Evolutionary conservation across 768 basidiomycete genomes (phyloP).

Genomic region (Cubamyces lactineus): DNA sequence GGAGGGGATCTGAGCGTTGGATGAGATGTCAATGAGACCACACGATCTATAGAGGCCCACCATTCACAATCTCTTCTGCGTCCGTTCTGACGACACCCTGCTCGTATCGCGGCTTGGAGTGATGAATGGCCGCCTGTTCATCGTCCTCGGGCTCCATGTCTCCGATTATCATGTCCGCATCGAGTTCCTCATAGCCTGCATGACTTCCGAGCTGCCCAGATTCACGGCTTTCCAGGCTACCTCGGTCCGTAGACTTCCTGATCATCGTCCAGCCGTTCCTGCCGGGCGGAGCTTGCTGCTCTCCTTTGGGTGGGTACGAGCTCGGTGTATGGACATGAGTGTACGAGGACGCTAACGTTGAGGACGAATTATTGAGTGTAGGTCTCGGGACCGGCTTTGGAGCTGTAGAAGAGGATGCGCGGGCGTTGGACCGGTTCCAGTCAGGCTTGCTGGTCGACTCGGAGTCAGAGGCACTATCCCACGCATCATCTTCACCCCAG

Average conservation of each 20-base stretch:
- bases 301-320: constrained; percentile 68
- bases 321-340: constrained; percentile 78
- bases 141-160: constrained; percentile 66
- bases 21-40: constrained; percentile 34
- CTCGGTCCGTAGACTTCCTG: constrained; percentile 42
- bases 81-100: constrained; percentile 63
- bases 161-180: constrained; percentile 76
- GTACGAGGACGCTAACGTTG: constrained; percentile 77
- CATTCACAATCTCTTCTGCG: constrained; percentile 74
- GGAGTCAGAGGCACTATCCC: constrained; percentile 83
- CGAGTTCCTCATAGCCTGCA: constrained; percentile 63
- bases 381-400: constrained; percentile 61
- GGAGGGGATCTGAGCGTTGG: constrained; percentile 55
- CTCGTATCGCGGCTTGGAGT: constrained; percentile 46
- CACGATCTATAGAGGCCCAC: constrained; percentile 45
- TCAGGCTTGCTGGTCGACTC: constrained; percentile 57
- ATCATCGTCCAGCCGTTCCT: constrained; percentile 84
- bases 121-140: constrained; percentile 33
- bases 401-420: constrained; percentile 41
- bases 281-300: constrained; percentile 41
- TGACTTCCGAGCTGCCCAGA: constrained; percentile 28
- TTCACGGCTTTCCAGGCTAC: constrained; percentile 31
- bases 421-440: constrained; percentile 29
- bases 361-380: constrained; percentile 56
- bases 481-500: constrained; percentile 86